Base-by-base conservation (phyloP, 257 asterid species). In the Fraxinus quadrangulata region DNA sequence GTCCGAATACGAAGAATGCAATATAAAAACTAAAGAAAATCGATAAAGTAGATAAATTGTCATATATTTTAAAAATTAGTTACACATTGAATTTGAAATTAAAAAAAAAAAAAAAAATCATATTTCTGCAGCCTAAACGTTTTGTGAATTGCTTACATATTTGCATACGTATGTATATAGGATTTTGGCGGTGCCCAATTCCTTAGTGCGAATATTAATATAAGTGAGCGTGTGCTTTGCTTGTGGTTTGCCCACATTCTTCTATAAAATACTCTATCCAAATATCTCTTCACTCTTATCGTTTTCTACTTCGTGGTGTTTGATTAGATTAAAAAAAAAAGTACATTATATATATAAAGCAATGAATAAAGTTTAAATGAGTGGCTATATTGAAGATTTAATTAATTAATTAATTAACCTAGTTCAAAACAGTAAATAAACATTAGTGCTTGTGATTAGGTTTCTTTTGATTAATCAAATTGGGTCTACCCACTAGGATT, bases 211-310 rank as follows among this genome's bases (percentile, higher is more conserved):
- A 63, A 61, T 70, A 70, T 70, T 30, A 45, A 45, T 8, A 51
- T 71, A 34, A 24, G 10, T 31, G 65, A 76, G 80, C 84, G 75
- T 81, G 84, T 81, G 84, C 12, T 63, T 26, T 47, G 37, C 84
- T 81, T 81, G 34, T 79, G 73, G 81, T 31, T 68, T 42, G 71
- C 65, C 79, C 83, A 67, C 75, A 36, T 66, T n/a, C 67, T 73
- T 54, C 21, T 33, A 66, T 72, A 3, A 78, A 65, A 79, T 75
- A 68, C 8, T 40, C 67, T 67, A 31, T 59, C 77, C 77, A 74
- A 14, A 1, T 59, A 59, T 59, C 17, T 42, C n/a, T 73, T 68
- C 68, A 17, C 30, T 70, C 75, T 82, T 70, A 85, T 77, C 86
- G 40, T 76, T 73, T 75, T 72, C 85, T 59, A 77, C 71, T 67